Conservation (phyloP, 225 moss, liverwort and hornwort species). For the Anthoceros angustus region DNA sequence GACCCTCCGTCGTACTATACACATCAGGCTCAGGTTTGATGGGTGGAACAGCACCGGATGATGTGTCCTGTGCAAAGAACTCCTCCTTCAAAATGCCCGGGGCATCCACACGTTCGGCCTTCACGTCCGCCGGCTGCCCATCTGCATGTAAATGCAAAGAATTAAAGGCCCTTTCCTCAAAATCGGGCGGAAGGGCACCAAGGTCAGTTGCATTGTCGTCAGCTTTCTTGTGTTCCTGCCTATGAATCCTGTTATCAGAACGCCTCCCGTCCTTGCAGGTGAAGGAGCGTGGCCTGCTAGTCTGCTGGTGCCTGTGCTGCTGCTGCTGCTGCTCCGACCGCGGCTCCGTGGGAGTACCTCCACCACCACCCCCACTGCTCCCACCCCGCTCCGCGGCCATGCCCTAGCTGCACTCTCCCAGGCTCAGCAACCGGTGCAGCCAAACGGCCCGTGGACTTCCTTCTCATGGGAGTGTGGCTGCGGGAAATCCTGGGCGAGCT, state of each 20-base stretch:
- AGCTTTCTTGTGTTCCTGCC: constrained; percentile 30
- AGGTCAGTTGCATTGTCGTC: constrained; percentile 11
- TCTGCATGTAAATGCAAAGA: background rate
- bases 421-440: constrained; percentile 33
- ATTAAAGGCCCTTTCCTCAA: background rate
- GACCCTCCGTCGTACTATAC: background rate
- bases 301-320: constrained; percentile 49
- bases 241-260: constrained; percentile 37
- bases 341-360: constrained; percentile 20
- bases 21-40: background rate
- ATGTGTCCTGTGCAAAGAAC: background rate
- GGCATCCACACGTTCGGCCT: background rate
- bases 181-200: constrained; percentile 11
- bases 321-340: too few species aligned
- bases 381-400: constrained; percentile 29
- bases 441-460: constrained; percentile 28
- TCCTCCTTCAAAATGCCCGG: too few species aligned
- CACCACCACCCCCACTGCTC: too few species aligned
- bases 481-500: constrained; percentile 86
- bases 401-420: constrained; percentile 34
- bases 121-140: background rate
- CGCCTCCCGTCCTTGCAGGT: constrained; percentile 60
- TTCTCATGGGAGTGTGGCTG: constrained; percentile 43
- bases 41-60: background rate
- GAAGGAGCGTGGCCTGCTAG: constrained; percentile 54